Conservation (phyloP, 1,284 basidiomycete species). For the Cutaneotrichosporon cutaneum region DNA sequence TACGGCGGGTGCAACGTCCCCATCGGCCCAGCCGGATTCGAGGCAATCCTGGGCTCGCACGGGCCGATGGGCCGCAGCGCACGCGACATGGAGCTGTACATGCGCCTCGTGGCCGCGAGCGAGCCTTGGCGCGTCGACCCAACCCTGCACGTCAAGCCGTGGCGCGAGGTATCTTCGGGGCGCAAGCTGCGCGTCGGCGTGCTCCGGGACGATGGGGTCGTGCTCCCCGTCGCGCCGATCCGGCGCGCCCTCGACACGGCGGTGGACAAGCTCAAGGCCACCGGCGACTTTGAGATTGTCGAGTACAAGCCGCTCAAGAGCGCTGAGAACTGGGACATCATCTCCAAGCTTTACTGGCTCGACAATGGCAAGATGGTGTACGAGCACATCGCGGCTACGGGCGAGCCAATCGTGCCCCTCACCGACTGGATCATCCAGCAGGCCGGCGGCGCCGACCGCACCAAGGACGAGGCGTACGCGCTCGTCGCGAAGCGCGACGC, state of each 20-base stretch:
- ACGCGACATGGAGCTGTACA: conserved; percentile 62
- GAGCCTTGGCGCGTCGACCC: conserved; percentile 69
- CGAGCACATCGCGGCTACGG: conserved; percentile 46
- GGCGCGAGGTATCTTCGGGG: conserved; percentile 59
- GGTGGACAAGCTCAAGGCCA: conserved; percentile 33
- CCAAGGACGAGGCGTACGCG: conserved; percentile 41
- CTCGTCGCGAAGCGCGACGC: conserved; percentile 36
- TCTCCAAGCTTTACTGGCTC: conserved; percentile 47
- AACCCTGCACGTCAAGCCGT: conserved; percentile 47
- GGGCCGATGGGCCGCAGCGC: conserved; percentile 65
- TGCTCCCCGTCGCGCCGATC: conserved; percentile 58
- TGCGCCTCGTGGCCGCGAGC: conserved; percentile 52
- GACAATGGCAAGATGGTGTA: conserved; percentile 37
- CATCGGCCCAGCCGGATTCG: conserved; percentile 30
- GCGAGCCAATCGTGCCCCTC: conserved; percentile 42
- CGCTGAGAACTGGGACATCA: conserved; percentile 36
- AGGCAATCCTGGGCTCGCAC: conserved; percentile 39
- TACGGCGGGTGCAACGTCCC: conserved; percentile 36
- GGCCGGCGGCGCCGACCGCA: conserved; percentile 25
- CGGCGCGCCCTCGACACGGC: conserved; percentile 45
- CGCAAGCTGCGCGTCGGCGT: conserved; percentile 55
- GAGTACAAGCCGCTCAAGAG: conserved; percentile 31
- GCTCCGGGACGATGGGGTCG: conserved; percentile 59
- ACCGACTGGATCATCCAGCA: conserved; percentile 41
- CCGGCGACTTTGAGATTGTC: conserved; percentile 36